Base-by-base conservation (phyloP, 2,329 filamentous ascomycete genomes). In the Lachnellula cervina region DNA sequence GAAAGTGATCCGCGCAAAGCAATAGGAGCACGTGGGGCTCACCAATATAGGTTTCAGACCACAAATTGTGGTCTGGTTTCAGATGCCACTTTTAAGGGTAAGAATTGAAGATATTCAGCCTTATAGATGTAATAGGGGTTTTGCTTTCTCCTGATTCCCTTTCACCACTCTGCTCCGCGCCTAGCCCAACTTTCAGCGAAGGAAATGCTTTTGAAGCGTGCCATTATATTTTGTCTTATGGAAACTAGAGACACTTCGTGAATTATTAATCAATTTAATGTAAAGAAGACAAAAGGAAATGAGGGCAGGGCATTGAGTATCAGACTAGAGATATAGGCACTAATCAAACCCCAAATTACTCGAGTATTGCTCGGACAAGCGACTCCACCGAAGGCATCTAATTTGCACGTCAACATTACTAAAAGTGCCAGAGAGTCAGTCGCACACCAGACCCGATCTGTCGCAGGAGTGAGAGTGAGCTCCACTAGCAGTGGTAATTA, bases 221-320 rank as follows among this genome's bases (percentile, higher is more conserved):
- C n/a, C 14, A 5, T 16, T 5, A n/a, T 1, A 3, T n/a, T 40
- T 34, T 38, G 7, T 9, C 3, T 6, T 23, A 21, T 49, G 3
- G 4, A 5, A 5, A 14, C 13, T 21, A 28, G 16, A 45, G 5
- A 17, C 17, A 32, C 11, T 38, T 38, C 14, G 14, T 5, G 8
- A n/a, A 38, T n/a, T n/a, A n/a, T n/a, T n/a, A n/a, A n/a, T 38
- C 37, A 17, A 38, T 28, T 9, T 28, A 28, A 21, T 21, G 28
- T 8, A 9, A 25, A 35, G 25, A 34, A 48, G 28, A 48, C 40
- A 54, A 56, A 58, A 58, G 54, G 59, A 58, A 58, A 60, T 58
- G 59, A 58, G 52, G 48, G 19, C 19, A 44, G 58, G 56, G 53
- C 43, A 56, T 52, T 11, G 14, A 51, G 40, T 34, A 37, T 32